Conservation (phyloP, 116 monocot genomes). For the Papilionanthe hybrid region DNA sequence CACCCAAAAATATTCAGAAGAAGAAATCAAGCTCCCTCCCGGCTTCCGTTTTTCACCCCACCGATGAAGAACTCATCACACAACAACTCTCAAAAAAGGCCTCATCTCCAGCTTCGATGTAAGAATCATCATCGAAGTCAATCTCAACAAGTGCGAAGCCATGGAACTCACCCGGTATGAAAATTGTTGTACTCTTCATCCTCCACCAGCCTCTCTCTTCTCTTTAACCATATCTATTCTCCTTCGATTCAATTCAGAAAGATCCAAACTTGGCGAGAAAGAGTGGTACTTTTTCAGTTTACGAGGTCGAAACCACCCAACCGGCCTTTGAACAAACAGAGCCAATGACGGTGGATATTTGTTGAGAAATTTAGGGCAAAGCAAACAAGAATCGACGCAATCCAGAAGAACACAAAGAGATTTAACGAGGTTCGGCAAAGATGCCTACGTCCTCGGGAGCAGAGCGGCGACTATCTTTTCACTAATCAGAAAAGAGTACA, state of each 20-base stretch:
- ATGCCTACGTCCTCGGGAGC: no score
- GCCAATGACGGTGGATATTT: constrained; percentile 74
- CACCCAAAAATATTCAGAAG: no score
- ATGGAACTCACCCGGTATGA: constrained; percentile 69
- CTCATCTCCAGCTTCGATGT: constrained; percentile 26
- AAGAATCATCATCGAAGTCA: constrained; percentile 53
- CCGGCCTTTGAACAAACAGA: constrained; percentile 72
- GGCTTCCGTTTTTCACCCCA: constrained; percentile 85
- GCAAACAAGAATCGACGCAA: no score
- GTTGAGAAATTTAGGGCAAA: no score
- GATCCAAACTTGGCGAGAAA: constrained; percentile 70
- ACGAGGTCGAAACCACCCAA: constrained; percentile 71
- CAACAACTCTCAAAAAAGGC: constrained; percentile 59
- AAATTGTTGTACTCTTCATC: no score
- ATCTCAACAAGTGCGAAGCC: constrained; percentile 77
- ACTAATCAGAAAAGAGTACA: no score
- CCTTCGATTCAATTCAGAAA: constrained; percentile 22
- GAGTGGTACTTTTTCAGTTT: constrained; percentile 77
- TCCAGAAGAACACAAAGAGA: no score
- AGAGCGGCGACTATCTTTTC: no score
- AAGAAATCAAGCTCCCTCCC: no score
- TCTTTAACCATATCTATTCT: background rate
- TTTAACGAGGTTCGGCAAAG: no score
- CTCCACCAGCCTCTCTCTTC: background rate
- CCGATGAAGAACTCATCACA: constrained; percentile 68